Conservation (phyloP, 2,329 filamentous ascomycete genomes). For the Fusarium humuli region DNA sequence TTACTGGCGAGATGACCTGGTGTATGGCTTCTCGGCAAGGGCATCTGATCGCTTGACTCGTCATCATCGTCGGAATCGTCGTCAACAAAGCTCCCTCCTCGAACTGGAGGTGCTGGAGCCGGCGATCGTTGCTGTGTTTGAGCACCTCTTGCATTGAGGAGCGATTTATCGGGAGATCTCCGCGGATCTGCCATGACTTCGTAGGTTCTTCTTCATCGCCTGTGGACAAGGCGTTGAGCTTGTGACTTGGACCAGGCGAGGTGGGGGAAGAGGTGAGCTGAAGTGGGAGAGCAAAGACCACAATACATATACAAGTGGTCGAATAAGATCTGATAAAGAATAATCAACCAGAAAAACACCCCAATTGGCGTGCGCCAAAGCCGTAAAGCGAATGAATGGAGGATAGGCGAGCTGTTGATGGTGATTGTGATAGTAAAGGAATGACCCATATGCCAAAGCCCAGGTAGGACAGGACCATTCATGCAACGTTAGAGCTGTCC, state of each 20-base stretch:
- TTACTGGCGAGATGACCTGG: constrained; percentile 71
- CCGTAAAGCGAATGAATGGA: constrained; percentile 19
- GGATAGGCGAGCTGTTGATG: constrained; percentile 5
- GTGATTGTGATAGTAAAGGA: constrained; percentile 17
- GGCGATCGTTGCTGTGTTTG: constrained; percentile 62
- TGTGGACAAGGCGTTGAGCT: constrained; percentile 19
- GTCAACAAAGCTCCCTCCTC: constrained; percentile 51
- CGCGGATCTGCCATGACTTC: constrained; percentile 59
- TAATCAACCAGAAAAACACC: constrained; percentile 2
- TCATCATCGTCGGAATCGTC: constrained; percentile 52
- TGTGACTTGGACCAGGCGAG: constrained; percentile 18
- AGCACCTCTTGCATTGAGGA: constrained; percentile 53
- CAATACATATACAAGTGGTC: constrained; percentile 2
- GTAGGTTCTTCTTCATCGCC: constrained; percentile 49
- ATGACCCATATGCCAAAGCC: constrained; percentile 16
- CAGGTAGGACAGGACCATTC: constrained; percentile 21
- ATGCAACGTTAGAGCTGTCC: constrained; percentile 32
- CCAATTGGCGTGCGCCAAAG: constrained; percentile 28
- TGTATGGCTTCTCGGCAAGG: constrained; percentile 68
- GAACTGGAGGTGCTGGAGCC: constrained; percentile 39
- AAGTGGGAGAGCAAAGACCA: background rate
- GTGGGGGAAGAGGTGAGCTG: constrained; percentile 17
- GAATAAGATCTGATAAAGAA: constrained; percentile 1
- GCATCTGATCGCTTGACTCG: constrained; percentile 52
- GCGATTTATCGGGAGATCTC: constrained; percentile 52